Evolutionary conservation across 148 eudicot genomes (phyloP), one percentile per base, ranked within the genome.

Genomic region (Rhododendron griersonianum): DNA sequence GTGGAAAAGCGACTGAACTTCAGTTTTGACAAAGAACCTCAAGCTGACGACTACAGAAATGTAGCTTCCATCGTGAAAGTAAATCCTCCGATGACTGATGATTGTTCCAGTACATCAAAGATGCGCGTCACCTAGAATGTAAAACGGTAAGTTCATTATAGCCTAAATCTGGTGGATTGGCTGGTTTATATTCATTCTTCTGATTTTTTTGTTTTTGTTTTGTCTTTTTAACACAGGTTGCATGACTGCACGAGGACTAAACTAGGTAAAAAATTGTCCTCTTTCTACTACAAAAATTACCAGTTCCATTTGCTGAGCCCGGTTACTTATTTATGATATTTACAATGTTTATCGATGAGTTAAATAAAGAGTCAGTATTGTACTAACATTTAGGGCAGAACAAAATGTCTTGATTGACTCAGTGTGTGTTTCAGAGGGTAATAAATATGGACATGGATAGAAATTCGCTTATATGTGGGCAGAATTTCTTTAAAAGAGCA

Each of bases 1-100:
- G 90, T 96, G 77, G 99, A 96, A 90, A 96, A 95, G 88, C 93
- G 94, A 88, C 97, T 96, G 44, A 91, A 93, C 84, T 96, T 81
- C 92, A 81, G 74, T 67, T 63, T 82, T 74, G 91, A 90, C 80
- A 88, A 87, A 48, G 92, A 85, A 79, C 77, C 69, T 35, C 63
- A 44, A 30, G 89, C 86, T 80, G 84, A 79, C 3, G 15, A 67
- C 28, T 67, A 25, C 55, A 83, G 85, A 51, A 44, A 86, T 4
- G 65, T 76, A 23, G 91, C 87, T 81, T 87, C 83, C 67, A 79
- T 86, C 65, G 87, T 85, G 45, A 89, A 87, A 73, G 90, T 90
- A 77, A 88, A 82, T 47, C 79, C 90, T 84, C 91, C 89, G 65
- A 77, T 86, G 45, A 82, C 85, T 48, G 88, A 91, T 87, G 89